Percentiles rank a stretch among this genome's conserved stretches.
These are phyloP conservation scores for Cercis canadensis DNA, from an alignment of 306 rosid species.

Conservation along the genomic window DNA sequence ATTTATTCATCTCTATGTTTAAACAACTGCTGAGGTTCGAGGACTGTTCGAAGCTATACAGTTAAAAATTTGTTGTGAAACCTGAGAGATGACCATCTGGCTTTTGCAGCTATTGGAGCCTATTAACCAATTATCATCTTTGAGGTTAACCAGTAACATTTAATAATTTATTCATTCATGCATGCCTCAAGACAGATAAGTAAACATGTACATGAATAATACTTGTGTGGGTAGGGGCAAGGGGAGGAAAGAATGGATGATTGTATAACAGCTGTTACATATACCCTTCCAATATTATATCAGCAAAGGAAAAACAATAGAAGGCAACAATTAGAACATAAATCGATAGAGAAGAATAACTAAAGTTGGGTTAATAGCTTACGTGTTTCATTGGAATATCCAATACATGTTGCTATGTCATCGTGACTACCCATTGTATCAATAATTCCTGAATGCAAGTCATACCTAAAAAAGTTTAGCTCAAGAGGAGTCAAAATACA, in stretches of 20 bases:
- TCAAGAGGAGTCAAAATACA: conserved; percentile 26
- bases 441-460: conserved; percentile 68
- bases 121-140: no score
- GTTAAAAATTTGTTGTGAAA: no score
- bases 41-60: no score
- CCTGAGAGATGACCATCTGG: no score
- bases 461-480: conserved; percentile 56
- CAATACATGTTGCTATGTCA: conserved; percentile 71
- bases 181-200: not conserved
- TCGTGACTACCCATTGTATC: conserved; percentile 70
- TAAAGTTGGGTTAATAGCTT: conserved; percentile 37
- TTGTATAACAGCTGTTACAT: not conserved
- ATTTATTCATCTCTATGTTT: no score
- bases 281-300: conserved; percentile 8
- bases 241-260: conserved; percentile 8
- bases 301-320: conserved; percentile 27
- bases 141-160: conserved; percentile 1
- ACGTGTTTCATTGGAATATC: conserved; percentile 77
- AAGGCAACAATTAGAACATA: conserved; percentile 22
- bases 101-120: no score
- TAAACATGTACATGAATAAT: conserved; percentile 1
- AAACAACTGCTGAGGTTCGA: no score
- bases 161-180: conserved; percentile 5
- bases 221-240: not conserved
- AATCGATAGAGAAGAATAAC: conserved; percentile 14